Evolutionary conservation across 2,329 filamentous ascomycete species (phyloP).

Genomic region (Daldinia eschscholtzii): DNA sequence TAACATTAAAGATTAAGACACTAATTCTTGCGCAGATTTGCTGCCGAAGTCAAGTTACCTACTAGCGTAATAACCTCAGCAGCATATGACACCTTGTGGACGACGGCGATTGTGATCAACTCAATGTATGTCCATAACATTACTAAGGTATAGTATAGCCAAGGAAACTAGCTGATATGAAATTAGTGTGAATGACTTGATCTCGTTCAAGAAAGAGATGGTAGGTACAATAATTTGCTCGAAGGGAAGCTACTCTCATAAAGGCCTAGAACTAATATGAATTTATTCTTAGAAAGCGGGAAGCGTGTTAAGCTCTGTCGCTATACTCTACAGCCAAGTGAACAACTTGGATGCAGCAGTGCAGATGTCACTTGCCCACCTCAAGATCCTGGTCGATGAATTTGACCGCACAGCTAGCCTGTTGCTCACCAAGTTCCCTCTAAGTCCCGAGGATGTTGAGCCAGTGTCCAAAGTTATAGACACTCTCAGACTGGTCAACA

Average conservation of each 20-base stretch:
- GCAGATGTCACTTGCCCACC: constrained; percentile 46
- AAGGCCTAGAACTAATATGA: neutral
- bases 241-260: neutral
- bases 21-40: constrained; percentile 37
- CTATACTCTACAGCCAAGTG: constrained; percentile 47
- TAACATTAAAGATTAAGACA: neutral
- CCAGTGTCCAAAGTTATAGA: constrained; percentile 43
- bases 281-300: constrained; percentile 41
- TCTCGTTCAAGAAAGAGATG: constrained; percentile 50
- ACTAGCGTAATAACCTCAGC: constrained; percentile 38
- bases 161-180: constrained; percentile 21
- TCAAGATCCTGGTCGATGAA: constrained; percentile 41
- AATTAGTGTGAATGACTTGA: constrained; percentile 47
- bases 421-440: constrained; percentile 34
- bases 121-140: constrained; percentile 44
- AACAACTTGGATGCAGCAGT: constrained; percentile 47
- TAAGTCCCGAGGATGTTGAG: constrained; percentile 32
- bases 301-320: constrained; percentile 49
- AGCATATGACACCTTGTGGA: constrained; percentile 47
- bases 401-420: constrained; percentile 44
- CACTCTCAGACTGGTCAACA: constrained; percentile 45
- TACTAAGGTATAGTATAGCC: neutral
- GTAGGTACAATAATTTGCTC: constrained; percentile 27
- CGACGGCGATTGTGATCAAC: constrained; percentile 47
- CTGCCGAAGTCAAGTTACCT: constrained; percentile 44